Base-by-base conservation (phyloP, 208 protist genomes). In the Lotmaria passim region DNA sequence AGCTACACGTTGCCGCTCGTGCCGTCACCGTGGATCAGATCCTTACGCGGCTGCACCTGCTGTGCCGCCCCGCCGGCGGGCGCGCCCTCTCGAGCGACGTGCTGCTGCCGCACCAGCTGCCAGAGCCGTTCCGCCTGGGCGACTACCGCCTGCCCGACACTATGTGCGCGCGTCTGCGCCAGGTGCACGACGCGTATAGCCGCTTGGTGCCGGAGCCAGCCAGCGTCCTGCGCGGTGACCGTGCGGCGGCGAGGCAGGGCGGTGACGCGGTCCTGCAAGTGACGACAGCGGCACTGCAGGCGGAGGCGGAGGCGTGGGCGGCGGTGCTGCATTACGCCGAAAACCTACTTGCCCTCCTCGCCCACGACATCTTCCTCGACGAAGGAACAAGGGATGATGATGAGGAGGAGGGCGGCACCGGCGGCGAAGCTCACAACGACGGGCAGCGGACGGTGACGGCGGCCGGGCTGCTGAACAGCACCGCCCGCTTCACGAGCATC, bases 91-190 rank as follows among this genome's bases (percentile, higher is more conserved):
- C 82, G 14, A 80, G 79, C 59, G 84, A 86, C n/a, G 28, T 58
- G 43, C 78, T 95, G 19, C 65, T 75, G 2, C 76, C 85, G 3
- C 69, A 78, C 11, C 86, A 91, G 68, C 60, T 95, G 53, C 67
- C 72, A 7, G 14, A 80, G 23, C 86, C 86, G 26, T 75, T 92
- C 46, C 78, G 80, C 21, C 64, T 95, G 3, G 62, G 77, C 33
- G 89, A 95, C 72, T 93, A 93, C 64, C 79, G 81, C 26, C 79
- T 90, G 2, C 33, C 85, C 3, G 59, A 75, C 10, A 46, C 72
- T 6, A 53, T 58, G 23, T 75, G 75, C 41, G 38, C 34, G 8
- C 71, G 70, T n/a, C 79, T 94, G 39, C 60, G 82, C 8, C 56
- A 69, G 24, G 71, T 78, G 24, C 62, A 84, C 61, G 65, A 84